phyloP scores from a whole-genome alignment of 768 basidiomycete genomes.

The Ephemerocybe angulata region DNA sequence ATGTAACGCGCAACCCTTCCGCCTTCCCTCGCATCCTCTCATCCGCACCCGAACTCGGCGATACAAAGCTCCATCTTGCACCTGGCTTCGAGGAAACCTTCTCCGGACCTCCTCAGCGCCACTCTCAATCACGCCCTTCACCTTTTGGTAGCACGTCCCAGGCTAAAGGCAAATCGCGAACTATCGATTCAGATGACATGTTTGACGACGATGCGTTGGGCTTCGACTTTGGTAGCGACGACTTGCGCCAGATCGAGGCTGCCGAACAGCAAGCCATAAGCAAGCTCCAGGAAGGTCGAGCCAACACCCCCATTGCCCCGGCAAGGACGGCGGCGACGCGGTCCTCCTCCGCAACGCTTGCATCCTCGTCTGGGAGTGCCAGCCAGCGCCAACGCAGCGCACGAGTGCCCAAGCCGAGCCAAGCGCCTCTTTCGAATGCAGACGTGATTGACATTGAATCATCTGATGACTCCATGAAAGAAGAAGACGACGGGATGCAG shows the following conservation, averaged over 20 bases:
- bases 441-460: slow-evolving; percentile 37
- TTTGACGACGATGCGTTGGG: not conserved
- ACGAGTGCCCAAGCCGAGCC: not conserved
- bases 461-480: slow-evolving; percentile 28
- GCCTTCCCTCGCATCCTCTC: not conserved
- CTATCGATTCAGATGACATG: not conserved
- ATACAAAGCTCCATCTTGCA: not conserved
- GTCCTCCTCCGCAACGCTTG: not conserved
- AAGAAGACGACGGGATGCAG: slow-evolving; percentile 28
- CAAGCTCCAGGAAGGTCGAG: not conserved
- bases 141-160: too few relatives aligned
- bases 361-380: not conserved
- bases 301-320: not conserved
- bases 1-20: not conserved
- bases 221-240: slow-evolving; percentile 1
- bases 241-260: not conserved
- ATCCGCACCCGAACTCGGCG: not conserved
- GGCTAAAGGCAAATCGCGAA: too few relatives aligned
- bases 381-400: not conserved
- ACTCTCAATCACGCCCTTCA: not conserved
- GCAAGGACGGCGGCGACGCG: not conserved
- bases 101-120: not conserved
- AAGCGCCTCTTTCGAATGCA: not conserved
- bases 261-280: not conserved
- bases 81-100: not conserved